phyloP scores from a whole-genome alignment of 2,329 filamentous ascomycete species.

The Polychaeton citri region DNA sequence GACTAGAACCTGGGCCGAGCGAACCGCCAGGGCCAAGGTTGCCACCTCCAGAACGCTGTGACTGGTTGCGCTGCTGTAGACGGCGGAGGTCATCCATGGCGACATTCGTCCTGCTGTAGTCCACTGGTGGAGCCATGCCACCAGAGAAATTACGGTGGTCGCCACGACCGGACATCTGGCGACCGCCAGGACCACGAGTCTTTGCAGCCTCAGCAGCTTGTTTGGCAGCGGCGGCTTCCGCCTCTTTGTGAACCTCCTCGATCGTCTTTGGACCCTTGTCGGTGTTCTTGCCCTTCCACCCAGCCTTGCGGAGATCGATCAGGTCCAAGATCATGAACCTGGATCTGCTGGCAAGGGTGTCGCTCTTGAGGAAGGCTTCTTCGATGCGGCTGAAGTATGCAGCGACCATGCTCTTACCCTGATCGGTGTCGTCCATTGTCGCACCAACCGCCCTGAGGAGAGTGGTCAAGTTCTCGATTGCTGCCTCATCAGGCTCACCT shows the following conservation, averaged over 20 bases:
- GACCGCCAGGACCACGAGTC: conserved; percentile 52
- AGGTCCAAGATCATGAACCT: conserved; percentile 96
- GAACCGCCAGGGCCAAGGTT: conserved; percentile 37
- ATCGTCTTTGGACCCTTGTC: conserved; percentile 97
- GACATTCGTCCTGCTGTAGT: conserved; percentile 65
- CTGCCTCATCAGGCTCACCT: conserved; percentile 82
- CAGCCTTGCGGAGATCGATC: conserved; percentile 62
- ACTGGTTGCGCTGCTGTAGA: conserved; percentile 53
- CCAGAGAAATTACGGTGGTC: conserved; percentile 75
- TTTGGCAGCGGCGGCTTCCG: conserved; percentile 65
- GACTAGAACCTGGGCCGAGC: conserved; percentile 57
- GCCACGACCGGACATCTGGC: conserved; percentile 63
- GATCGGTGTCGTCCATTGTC: conserved; percentile 66
- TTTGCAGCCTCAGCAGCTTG: conserved; percentile 52
- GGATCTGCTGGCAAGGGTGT: conserved; percentile 66
- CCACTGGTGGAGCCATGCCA: conserved; percentile 51
- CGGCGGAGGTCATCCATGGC: conserved; percentile 84
- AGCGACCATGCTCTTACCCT: conserved; percentile 77
- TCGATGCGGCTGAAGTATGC: conserved; percentile 86
- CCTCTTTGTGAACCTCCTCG: conserved; percentile 76
- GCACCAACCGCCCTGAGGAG: conserved; percentile 81
- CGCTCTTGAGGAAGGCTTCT: conserved; percentile 64
- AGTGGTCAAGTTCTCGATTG: conserved; percentile 91
- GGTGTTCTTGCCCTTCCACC: conserved; percentile 83
- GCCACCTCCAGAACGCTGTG: conserved; percentile 47